These are phyloP conservation scores for Rhodamnia rubescens DNA, from an alignment of 345 rosid genomes.

Conservation along the genomic window DNA sequence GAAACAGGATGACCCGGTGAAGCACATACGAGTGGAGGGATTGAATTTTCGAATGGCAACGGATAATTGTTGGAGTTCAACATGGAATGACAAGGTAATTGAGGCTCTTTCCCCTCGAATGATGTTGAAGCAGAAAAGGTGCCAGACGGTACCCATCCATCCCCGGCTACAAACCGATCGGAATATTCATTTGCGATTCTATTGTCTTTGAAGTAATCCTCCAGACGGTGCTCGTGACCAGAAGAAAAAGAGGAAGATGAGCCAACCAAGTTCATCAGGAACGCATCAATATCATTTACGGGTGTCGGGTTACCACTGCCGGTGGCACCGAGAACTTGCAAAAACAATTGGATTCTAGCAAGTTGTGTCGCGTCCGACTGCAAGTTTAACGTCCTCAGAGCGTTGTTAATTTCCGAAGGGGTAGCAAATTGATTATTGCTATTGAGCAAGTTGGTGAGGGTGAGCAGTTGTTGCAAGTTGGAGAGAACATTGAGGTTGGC, in stretches of 20 bases:
- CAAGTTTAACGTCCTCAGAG: background rate
- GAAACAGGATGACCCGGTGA: background rate
- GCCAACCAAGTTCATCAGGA: background rate
- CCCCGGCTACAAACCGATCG: background rate
- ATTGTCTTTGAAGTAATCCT: background rate
- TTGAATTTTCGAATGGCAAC: background rate
- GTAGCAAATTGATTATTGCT: background rate
- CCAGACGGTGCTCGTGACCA: background rate
- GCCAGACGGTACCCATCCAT: background rate
- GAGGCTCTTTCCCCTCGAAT: background rate
- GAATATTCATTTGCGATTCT: background rate
- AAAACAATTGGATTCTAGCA: background rate
- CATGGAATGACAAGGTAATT: background rate
- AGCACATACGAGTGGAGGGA: background rate
- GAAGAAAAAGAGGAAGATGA: background rate
- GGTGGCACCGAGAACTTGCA: background rate
- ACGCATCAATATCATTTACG: background rate
- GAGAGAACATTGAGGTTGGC: slow-evolving; percentile 45
- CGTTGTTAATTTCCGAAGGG: background rate
- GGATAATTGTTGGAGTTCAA: background rate
- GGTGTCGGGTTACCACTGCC: background rate
- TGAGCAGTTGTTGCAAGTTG: slow-evolving; percentile 41
- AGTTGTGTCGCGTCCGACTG: background rate
- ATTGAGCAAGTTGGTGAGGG: slow-evolving; percentile 1
- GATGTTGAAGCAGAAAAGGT: background rate